Conservation (phyloP, 2,329 filamentous ascomycete species). For the Dendrostoma leiphaemia region DNA sequence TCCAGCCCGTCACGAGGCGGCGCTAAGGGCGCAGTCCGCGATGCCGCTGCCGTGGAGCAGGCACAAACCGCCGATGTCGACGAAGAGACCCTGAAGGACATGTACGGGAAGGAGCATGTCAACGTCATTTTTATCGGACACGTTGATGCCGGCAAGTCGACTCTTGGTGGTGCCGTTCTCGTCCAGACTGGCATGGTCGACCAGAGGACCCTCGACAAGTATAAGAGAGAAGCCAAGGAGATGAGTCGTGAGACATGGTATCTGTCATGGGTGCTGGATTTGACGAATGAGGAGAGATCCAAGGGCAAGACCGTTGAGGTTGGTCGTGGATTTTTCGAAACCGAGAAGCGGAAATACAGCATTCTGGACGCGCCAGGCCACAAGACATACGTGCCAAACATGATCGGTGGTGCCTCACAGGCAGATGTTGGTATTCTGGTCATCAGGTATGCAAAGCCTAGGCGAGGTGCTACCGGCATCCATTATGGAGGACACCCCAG, state of each 20-base stretch:
- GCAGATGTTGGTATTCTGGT: constrained; percentile 93
- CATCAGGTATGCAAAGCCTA: constrained; percentile 19
- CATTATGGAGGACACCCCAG: too few relatives aligned
- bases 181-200: constrained; percentile 99
- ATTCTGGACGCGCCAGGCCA: constrained; percentile 96
- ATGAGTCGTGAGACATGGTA: constrained; percentile 98
- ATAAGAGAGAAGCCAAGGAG: constrained; percentile 95
- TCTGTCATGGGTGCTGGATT: constrained; percentile 94
- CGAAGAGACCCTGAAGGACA: constrained; percentile 77
- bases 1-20: constrained; percentile 71
- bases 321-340: constrained; percentile 93
- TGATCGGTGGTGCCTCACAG: constrained; percentile 94
- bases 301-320: constrained; percentile 99
- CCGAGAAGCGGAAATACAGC: constrained; percentile 92
- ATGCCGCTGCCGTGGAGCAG: constrained; percentile 80
- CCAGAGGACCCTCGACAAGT: constrained; percentile 96
- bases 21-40: constrained; percentile 52
- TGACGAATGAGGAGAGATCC: constrained; percentile 92
- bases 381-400: constrained; percentile 97
- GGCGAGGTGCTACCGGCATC: neutral
- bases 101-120: constrained; percentile 89
- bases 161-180: constrained; percentile 87
- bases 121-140: constrained; percentile 98
- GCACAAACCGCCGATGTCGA: constrained; percentile 75
- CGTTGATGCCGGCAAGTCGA: constrained; percentile 98